Evolutionary conservation across 768 basidiomycete species (phyloP), one percentile per base, ranked within the genome.

Genomic region (Auricularia sp.): DNA sequence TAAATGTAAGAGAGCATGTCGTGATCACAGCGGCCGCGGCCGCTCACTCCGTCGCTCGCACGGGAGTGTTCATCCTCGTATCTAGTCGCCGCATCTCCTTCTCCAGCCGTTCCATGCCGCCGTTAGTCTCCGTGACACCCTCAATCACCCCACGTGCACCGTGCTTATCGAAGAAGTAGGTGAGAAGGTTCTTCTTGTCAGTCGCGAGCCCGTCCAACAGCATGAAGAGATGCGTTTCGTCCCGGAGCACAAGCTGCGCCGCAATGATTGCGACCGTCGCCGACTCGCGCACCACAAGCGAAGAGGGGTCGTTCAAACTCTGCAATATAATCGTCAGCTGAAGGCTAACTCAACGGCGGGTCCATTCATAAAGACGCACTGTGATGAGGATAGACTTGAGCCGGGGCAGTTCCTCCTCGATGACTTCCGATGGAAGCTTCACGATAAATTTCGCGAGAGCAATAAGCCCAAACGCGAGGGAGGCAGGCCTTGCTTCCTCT

Each of bases 81-180:
- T 92, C 91, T 69, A 94, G 78, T 68, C 91, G 81, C 66, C 83
- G 81, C 79, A 94, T 89, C 76, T 92, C 91, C 68, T 86, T 87
- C 77, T 89, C 85, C 66, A 93, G 78, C 69, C 84, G 88, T 62
- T 87, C 84, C 71, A 89, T 80, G 36, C 88, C 83, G 8, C 77
- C 76, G 56, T 39, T 64, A 54, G 37, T 54, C 56, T 36, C 45
- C 72, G 72, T 3, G 72, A 73, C 34, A 70, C 71, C 13, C 71
- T 72, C 69, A 24, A 72, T 64, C 37, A 73, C 69, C 54, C 83
- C 89, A 24, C 92, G 80, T 10, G 83, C 89, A 37, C 86, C 86
- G 70, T 93, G 89, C 73, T 93, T 94, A 73, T 93, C 92, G 68
- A 94, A 94, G 65, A 92, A 78, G 69, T 94, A 94, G 1, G 92